Evolutionary conservation across 192 early-diverging fungal species (phyloP).

Genomic region (Mortierella claussenii): DNA sequence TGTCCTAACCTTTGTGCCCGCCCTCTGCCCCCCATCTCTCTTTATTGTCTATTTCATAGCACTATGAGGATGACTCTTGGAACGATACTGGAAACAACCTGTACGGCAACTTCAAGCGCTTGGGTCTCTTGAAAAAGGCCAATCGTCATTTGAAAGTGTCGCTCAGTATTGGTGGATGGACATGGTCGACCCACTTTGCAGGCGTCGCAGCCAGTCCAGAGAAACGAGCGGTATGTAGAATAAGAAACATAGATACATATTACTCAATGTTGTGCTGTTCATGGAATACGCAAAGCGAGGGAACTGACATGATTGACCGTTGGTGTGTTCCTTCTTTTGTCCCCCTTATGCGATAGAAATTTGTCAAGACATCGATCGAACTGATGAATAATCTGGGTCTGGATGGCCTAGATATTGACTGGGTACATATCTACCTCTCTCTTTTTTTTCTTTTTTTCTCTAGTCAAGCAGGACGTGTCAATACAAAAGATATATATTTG

Average conservation of each 20-base stretch:
- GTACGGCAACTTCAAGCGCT: conserved; percentile 71
- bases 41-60: conserved; percentile 34
- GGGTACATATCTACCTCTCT: conserved; percentile 13
- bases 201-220: conserved; percentile 61
- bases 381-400: conserved; percentile 59
- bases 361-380: conserved; percentile 64
- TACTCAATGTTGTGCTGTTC: no score
- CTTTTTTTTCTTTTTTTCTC: not conserved
- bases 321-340: no score
- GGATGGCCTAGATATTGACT: conserved; percentile 66
- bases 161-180: conserved; percentile 85
- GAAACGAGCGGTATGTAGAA: conserved; percentile 58
- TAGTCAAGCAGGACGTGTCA: not conserved
- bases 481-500: not conserved
- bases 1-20: no score
- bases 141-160: conserved; percentile 76
- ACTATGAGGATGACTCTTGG: conserved; percentile 66
- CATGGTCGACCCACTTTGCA: conserved; percentile 78
- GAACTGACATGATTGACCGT: no score
- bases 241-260: no score
- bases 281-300: no score
- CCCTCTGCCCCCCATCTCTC: not conserved
- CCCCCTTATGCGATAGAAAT: conserved; percentile 35
- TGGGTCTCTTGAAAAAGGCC: conserved; percentile 71
- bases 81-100: conserved; percentile 61